Base-by-base conservation (phyloP, 2,329 filamentous ascomycete species). In the Myriosclerotinia curreyana region DNA sequence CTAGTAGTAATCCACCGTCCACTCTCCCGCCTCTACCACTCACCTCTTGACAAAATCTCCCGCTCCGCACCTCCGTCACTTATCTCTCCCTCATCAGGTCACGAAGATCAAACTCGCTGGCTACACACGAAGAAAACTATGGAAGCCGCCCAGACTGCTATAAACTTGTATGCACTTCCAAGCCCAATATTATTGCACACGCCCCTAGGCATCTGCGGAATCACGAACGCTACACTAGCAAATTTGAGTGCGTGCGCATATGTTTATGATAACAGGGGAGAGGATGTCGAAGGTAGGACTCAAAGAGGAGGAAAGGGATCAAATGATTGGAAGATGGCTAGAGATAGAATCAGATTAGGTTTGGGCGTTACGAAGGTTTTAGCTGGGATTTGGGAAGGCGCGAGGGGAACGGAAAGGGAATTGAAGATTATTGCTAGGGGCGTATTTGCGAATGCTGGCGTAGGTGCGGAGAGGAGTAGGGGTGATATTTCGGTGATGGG, bases 101-200 rank as follows among this genome's bases (percentile, higher is more conserved):
- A 60, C 20, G 66, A 69, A 62, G 65, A 67, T 9, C 62, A 44
- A 8, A 63, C 62, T 12, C 60, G 66, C 36, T 70, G 68, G 69
- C 56, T 72, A n/a, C 83, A 86, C 71, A 84, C 84, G 0, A 81
- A 82, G 60, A 87, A 87, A 70, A 83, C 85, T 2, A 78, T 87
- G 44, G 80, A 83, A 31, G 70, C 84, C 81, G 1, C 85, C 83
- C 12, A 85, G 84, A 69, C 82, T 82, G 54, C 79, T 86, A 50
- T 82, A 80, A 9, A 76, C 75, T 73, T 84, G 0, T 80, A 82
- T 17, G 80, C 81, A 2, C 78, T 88, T 2, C 85, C 84, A 0
- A 79, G 80, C 5, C 77, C 80, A 2, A 75, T 86, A 0, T 75
- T 82, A 17, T 78, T 81, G 52, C 83, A 87, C 71, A 85, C 79